Evolutionary conservation across 2,329 filamentous ascomycete species (phyloP).

Genomic region (Pseudohalonectria lignicola): DNA sequence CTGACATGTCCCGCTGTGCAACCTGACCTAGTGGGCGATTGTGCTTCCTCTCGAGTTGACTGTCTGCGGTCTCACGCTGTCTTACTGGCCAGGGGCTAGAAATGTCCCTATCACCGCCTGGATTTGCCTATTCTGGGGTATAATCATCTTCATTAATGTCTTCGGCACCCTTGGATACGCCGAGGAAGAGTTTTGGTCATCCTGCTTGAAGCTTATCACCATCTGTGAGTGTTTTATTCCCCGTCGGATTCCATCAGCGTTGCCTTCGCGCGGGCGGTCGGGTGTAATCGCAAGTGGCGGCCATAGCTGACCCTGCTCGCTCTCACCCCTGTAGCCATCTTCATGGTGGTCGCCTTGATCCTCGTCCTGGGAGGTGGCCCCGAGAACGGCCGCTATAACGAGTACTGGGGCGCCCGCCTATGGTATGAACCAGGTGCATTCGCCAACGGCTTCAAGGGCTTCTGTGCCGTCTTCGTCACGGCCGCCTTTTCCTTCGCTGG

Average conservation of each 20-base stretch:
- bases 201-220: conserved; percentile 43
- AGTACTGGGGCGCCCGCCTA: conserved; percentile 29
- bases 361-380: conserved; percentile 48
- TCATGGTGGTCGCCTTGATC: conserved; percentile 50
- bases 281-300: too few species aligned
- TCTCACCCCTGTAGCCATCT: conserved; percentile 32
- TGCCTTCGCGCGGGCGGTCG: too few species aligned
- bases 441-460: conserved; percentile 58
- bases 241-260: too few species aligned
- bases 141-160: conserved; percentile 39
- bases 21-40: conserved; percentile 36
- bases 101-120: conserved; percentile 28
- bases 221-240: too few species aligned
- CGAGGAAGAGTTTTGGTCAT: conserved; percentile 46
- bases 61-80: conserved; percentile 36
- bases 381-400: conserved; percentile 23
- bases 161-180: conserved; percentile 43
- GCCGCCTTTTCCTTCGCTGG: conserved; percentile 60
- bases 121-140: conserved; percentile 40
- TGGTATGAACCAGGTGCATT: conserved; percentile 40
- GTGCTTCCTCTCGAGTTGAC: conserved; percentile 39
- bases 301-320: too few species aligned
- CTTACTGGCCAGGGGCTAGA: conserved; percentile 36
- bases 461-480: conserved; percentile 59
- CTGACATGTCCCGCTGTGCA: too few species aligned